A percentile compares a stretch with the other conserved stretches of the same genome.
Evolutionary conservation across 345 rosid species (phyloP).

Genomic region (Gossypium bickii): DNA sequence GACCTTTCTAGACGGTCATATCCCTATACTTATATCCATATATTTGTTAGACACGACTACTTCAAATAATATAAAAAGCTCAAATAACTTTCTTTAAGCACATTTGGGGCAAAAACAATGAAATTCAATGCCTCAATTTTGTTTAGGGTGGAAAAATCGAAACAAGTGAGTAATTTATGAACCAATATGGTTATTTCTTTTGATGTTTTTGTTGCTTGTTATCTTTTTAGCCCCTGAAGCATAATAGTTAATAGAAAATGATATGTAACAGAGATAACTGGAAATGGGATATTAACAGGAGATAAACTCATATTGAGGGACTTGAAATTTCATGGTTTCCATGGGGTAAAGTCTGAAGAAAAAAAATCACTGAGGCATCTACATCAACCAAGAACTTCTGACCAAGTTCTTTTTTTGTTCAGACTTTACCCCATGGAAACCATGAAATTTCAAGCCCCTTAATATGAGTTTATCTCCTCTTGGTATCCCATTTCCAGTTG

Average conservation of each 20-base stretch:
- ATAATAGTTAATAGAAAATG: background rate
- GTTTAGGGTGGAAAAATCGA: background rate
- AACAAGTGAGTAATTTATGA: background rate
- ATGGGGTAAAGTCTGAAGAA: slow-evolving; percentile 79
- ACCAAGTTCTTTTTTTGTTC: slow-evolving; percentile 66
- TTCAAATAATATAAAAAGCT: background rate
- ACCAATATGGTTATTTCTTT: background rate
- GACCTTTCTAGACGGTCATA: too few relatives aligned
- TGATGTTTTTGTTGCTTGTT: background rate
- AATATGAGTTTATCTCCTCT: slow-evolving; percentile 70
- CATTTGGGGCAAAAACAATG: background rate
- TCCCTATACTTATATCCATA: background rate
- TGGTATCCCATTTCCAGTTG: background rate
- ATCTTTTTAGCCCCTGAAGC: background rate
- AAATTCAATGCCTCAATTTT: background rate
- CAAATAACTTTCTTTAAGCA: background rate
- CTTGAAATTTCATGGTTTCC: slow-evolving; percentile 75
- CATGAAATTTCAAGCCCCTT: slow-evolving; percentile 79
- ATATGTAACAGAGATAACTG: too few relatives aligned
- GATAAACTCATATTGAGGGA: slow-evolving; percentile 78
- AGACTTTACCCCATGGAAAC: slow-evolving; percentile 74
- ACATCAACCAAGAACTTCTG: slow-evolving; percentile 82
- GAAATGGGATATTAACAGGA: slow-evolving; percentile 27
- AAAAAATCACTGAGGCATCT: slow-evolving; percentile 73
- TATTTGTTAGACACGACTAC: background rate